phyloP scores from a whole-genome alignment of 129 eudicot genomes.

The Logfia minima region DNA sequence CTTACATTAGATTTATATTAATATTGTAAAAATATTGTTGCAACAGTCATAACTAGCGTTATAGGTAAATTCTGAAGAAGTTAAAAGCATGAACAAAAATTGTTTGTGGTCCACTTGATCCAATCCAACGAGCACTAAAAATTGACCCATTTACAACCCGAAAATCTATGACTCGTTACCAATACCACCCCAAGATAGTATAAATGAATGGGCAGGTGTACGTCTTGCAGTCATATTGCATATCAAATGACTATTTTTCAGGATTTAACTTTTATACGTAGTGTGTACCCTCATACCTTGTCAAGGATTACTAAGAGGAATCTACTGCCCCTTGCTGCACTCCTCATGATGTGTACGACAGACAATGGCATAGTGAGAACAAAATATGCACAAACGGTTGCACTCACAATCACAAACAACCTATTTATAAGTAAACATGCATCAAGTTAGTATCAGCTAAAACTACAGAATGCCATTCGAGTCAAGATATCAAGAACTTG shows the following conservation, averaged over 20 bases:
- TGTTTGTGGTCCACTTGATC: no score
- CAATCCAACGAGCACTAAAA: no score
- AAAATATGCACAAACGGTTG: conserved; percentile 56
- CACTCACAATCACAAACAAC: conserved; percentile 64
- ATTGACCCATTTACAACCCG: no score
- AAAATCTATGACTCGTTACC: background rate
- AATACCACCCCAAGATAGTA: background rate
- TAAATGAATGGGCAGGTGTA: background rate
- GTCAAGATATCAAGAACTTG: background rate
- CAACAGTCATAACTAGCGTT: background rate
- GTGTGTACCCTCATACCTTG: conserved; percentile 37
- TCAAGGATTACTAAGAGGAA: conserved; percentile 54
- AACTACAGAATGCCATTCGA: background rate
- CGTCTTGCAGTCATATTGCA: background rate
- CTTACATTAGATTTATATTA: no score
- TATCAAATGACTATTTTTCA: background rate
- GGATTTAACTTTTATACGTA: background rate
- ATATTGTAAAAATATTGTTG: background rate
- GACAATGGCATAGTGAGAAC: conserved; percentile 52
- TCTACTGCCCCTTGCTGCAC: conserved; percentile 43
- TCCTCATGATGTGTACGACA: conserved; percentile 48
- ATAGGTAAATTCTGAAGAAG: background rate
- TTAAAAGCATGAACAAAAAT: background rate
- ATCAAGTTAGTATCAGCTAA: background rate
- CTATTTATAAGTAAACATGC: conserved; percentile 20